Evolutionary conservation across 2,329 filamentous ascomycete genomes (phyloP).

Genomic region (Aspergillus arachidicola): DNA sequence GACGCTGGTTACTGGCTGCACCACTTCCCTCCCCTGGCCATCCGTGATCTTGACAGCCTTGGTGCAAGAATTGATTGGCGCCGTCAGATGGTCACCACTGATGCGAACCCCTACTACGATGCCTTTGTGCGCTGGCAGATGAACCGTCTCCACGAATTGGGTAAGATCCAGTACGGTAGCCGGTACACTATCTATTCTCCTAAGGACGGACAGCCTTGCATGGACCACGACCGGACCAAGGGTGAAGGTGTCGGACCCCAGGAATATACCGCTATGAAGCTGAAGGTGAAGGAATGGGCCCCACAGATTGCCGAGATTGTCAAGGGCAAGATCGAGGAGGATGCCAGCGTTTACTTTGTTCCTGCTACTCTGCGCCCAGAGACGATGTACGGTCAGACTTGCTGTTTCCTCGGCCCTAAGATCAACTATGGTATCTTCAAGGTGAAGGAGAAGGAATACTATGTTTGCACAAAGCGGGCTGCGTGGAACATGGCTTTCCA

Average conservation of each 20-base stretch:
- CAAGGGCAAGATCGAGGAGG: conserved; percentile 75
- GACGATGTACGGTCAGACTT: conserved; percentile 98
- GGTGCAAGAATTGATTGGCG: conserved; percentile 92
- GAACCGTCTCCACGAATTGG: conserved; percentile 82
- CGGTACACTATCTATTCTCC: conserved; percentile 91
- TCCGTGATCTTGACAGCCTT: conserved; percentile 77
- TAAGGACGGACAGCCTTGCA: conserved; percentile 84
- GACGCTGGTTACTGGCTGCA: conserved; percentile 91
- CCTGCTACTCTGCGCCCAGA: conserved; percentile 91
- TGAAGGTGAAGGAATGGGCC: conserved; percentile 88
- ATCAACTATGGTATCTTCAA: conserved; percentile 89
- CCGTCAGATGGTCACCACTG: conserved; percentile 88
- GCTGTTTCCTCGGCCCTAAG: conserved; percentile 90
- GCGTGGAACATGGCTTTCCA: conserved; percentile 98
- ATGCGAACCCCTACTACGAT: conserved; percentile 96
- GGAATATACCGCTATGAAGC: conserved; percentile 90
- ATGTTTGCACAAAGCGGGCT: conserved; percentile 76
- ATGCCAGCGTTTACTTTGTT: conserved; percentile 82
- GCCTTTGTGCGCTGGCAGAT: conserved; percentile 97
- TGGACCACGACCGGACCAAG: conserved; percentile 81
- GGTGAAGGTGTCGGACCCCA: conserved; percentile 84
- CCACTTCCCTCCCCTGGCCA: conserved; percentile 81
- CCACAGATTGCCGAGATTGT: conserved; percentile 71
- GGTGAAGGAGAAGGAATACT: conserved; percentile 76
- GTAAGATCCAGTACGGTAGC: conserved; percentile 93